Evolutionary conservation across 1,139 yeast genomes (phyloP).

Genomic region (Magnusiomyces paraingens): DNA sequence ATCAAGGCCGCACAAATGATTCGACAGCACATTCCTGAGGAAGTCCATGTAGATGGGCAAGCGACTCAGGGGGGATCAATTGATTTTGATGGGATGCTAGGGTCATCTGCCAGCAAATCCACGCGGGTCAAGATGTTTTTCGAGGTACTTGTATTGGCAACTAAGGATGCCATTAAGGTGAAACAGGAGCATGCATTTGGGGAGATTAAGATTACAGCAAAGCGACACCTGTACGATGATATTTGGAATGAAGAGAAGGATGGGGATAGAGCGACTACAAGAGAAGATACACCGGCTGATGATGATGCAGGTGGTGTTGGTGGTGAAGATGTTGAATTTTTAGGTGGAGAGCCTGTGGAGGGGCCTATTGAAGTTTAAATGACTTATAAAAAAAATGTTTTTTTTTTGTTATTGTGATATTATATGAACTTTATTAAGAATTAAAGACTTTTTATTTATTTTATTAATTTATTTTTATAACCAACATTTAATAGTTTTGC

Average conservation of each 20-base stretch:
- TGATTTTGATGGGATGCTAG: conserved; percentile 19
- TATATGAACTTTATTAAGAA: too few relatives aligned
- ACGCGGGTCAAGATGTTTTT: conserved; percentile 54
- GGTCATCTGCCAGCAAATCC: conserved; percentile 14
- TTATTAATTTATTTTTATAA: too few relatives aligned
- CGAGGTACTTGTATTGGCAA: conserved; percentile 76
- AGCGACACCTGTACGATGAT: conserved; percentile 42
- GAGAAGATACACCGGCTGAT: not conserved
- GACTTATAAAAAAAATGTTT: too few relatives aligned
- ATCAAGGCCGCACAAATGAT: conserved; percentile 50
- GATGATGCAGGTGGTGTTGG: not conserved
- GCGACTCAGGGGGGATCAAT: conserved; percentile 6
- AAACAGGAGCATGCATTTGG: conserved; percentile 59
- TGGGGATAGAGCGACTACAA: not conserved
- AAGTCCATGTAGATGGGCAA: not conserved
- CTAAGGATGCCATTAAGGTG: conserved; percentile 61
- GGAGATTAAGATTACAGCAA: conserved; percentile 49
- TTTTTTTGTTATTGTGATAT: too few relatives aligned
- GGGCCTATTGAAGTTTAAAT: too few relatives aligned
- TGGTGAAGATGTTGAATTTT: not conserved
- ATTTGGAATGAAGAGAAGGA: conserved; percentile 14
- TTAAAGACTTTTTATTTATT: too few relatives aligned
- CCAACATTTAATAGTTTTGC: too few relatives aligned
- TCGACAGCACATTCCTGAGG: conserved; percentile 27
- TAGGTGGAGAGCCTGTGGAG: too few relatives aligned